A percentile compares a stretch with the other conserved stretches of the same genome.
phyloP scores from a whole-genome alignment of 2,329 filamentous ascomycete genomes.

The Herpomyces periplanetae region DNA sequence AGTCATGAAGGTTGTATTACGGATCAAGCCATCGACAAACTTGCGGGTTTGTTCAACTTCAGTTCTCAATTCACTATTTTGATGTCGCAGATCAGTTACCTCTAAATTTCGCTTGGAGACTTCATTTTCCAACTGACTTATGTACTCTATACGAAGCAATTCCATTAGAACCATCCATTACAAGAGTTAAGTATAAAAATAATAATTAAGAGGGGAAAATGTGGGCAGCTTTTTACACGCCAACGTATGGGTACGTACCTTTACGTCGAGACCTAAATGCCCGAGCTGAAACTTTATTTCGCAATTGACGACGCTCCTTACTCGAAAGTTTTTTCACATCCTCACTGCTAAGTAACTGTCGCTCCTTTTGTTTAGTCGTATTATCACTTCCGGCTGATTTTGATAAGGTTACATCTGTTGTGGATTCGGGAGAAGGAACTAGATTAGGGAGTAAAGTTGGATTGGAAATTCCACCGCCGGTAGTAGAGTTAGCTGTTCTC shows the following conservation, averaged over 20 bases:
- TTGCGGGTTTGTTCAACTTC: too few relatives aligned
- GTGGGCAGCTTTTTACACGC: not conserved
- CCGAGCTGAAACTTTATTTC: constrained; percentile 91
- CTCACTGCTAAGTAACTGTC: constrained; percentile 66
- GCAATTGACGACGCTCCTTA: constrained; percentile 81
- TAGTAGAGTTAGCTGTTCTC: too few relatives aligned
- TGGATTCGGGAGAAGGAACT: too few relatives aligned
- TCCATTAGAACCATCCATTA: too few relatives aligned
- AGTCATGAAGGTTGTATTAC: too few relatives aligned
- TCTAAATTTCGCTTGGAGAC: constrained; percentile 50
- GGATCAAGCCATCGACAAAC: too few relatives aligned
- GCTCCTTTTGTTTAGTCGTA: too few relatives aligned
- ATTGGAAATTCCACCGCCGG: too few relatives aligned
- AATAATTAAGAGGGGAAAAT: constrained; percentile 1
- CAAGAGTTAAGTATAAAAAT: constrained; percentile 2
- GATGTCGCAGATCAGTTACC: constrained; percentile 32
- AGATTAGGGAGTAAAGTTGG: too few relatives aligned
- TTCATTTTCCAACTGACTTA: constrained; percentile 63
- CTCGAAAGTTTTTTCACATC: constrained; percentile 97
- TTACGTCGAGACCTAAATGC: constrained; percentile 94
- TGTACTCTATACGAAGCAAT: constrained; percentile 61
- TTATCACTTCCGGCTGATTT: too few relatives aligned
- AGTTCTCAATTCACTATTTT: constrained; percentile 46
- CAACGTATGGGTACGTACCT: constrained; percentile 21
- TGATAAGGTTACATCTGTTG: too few relatives aligned